Conservation (phyloP, 306 rosid genomes). For the Pyrus communis region DNA sequence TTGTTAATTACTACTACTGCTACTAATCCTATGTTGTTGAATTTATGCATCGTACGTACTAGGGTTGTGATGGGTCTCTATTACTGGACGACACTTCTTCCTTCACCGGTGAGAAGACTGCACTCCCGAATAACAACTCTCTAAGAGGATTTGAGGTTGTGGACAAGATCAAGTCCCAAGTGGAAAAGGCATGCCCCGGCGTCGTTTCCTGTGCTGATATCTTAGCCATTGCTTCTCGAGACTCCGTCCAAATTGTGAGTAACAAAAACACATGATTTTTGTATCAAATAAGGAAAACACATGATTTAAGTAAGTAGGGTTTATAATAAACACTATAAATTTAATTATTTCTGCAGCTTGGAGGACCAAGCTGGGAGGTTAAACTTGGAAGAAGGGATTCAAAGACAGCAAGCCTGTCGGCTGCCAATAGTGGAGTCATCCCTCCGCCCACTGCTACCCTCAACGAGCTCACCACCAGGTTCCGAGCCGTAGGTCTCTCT, state of each 20-base stretch:
- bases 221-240: slow-evolving; percentile 73
- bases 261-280: neutral
- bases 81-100: slow-evolving; percentile 58
- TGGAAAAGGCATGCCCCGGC: slow-evolving; percentile 51
- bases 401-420: slow-evolving; percentile 45
- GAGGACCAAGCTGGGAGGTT: slow-evolving; percentile 79
- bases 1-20: neutral
- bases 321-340: neutral
- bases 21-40: neutral
- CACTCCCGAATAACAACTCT: slow-evolving; percentile 48
- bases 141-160: slow-evolving; percentile 54
- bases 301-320: neutral
- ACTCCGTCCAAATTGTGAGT: slow-evolving; percentile 59
- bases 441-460: slow-evolving; percentile 53
- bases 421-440: slow-evolving; percentile 50
- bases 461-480: slow-evolving; percentile 31
- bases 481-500: slow-evolving; percentile 50
- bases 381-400: slow-evolving; percentile 89
- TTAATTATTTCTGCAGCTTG: slow-evolving; percentile 38
- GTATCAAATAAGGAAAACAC: too few relatives aligned
- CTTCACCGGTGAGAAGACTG: slow-evolving; percentile 63
- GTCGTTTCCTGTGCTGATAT: slow-evolving; percentile 85
- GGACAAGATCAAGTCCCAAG: slow-evolving; percentile 44
- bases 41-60: neutral
- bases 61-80: slow-evolving; percentile 88